Evolutionary conservation across 805 yeast genomes (phyloP).

Genomic region (Ascoidea asiatica): DNA sequence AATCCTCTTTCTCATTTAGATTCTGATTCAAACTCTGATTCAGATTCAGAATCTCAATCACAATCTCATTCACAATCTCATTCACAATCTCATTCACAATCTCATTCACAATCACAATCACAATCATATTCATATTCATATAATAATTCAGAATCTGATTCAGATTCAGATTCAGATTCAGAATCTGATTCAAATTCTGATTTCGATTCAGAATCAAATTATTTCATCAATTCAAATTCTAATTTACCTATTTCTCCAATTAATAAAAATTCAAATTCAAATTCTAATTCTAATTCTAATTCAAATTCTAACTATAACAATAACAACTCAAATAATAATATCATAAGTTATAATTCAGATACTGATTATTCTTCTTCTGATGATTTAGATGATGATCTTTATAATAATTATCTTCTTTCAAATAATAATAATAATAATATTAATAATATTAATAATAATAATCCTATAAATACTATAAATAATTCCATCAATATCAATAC

Average conservation of each 20-base stretch:
- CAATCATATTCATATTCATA: background rate
- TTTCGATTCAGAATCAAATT: background rate
- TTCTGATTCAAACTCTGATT: background rate
- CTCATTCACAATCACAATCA: background rate
- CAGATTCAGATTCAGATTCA: background rate
- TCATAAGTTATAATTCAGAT: too few species aligned
- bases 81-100: background rate
- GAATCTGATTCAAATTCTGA: background rate
- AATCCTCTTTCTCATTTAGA: too few species aligned
- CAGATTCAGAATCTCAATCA: too few species aligned
- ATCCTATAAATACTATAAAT: background rate
- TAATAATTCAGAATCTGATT: too few species aligned
- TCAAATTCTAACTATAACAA: too few species aligned
- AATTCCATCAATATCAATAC: background rate
- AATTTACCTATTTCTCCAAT: background rate
- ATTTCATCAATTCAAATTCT: background rate
- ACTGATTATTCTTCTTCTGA: too few species aligned
- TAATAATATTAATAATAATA: too few species aligned
- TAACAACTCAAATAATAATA: too few species aligned
- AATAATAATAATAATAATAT: too few species aligned
- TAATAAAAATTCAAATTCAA: background rate
- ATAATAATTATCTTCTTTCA: too few species aligned
- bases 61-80: background rate
- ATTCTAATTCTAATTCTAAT: background rate
- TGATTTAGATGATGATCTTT: too few species aligned